Evolutionary conservation across 2,329 filamentous ascomycete species (phyloP), one percentile per base, ranked within the genome.

Genomic region (Diaporthe capsici): DNA sequence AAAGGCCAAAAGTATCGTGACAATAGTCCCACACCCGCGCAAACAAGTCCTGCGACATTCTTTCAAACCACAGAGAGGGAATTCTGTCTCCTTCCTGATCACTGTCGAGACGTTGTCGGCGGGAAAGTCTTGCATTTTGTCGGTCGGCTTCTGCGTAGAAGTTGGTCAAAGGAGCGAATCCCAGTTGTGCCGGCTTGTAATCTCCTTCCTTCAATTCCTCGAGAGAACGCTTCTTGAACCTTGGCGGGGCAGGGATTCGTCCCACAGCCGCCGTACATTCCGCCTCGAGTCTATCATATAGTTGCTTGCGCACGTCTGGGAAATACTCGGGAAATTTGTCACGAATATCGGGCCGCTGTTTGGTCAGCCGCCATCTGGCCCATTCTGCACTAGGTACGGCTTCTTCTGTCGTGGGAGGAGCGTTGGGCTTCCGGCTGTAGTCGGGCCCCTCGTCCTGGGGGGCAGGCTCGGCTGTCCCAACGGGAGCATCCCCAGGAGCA

Each of bases 1-100:
- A 4, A 17, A 68, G 55, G 34, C 76, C 76, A 10, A 77, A 75
- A 25, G 76, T 73, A 2, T 61, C 63, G 34, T 71, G 53, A n/a
- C 73, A 60, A 44, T 75, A 77, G 4, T 77, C 73, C 76, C 73
- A 77, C 6, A 77, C 44, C 6, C 76, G 71, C 12, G 71, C 71
- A 47, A 75, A 73, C 17, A 77, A 49, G 42, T 72, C 72, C 22
- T 67, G 72, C 3, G 70, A 37, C 73, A 77, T 57, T 47, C 53
- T 60, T n/a, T 77, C 76, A 51, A 77, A 77, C 73, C 74, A 77
- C 25, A 75, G 61, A 20, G 61, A 51, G 4, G 76, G 76, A 7
- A 77, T 67, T 49, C 44, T 73, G 42, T 73, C 76, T 22, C 68
- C 31, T 5, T 77, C 76, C 22, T 34, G 39, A 7, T 17, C 70